These are phyloP conservation scores for Wickerhamomyces sydowiorum DNA, from an alignment of 805 yeast genomes.

Conservation along the genomic window DNA sequence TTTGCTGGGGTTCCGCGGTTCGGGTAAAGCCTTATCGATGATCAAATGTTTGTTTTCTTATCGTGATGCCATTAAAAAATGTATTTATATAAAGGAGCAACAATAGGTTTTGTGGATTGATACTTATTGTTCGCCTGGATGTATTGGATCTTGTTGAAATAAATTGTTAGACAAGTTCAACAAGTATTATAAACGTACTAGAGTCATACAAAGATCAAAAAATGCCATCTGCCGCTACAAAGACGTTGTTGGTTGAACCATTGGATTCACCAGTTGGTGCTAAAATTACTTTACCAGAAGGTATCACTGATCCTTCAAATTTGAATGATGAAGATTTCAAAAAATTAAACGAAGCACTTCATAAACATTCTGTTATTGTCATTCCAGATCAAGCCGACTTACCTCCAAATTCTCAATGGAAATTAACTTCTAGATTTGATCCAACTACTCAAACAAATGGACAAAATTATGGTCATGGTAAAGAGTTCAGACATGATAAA, in stretches of 20 bases:
- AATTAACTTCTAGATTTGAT: conserved; percentile 72
- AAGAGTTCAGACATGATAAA: conserved; percentile 58
- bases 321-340: conserved; percentile 63
- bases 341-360: conserved; percentile 55
- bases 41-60: too few relatives aligned
- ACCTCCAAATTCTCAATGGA: conserved; percentile 69
- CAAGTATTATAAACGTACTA: too few relatives aligned
- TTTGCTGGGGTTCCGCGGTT: too few relatives aligned
- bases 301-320: conserved; percentile 68
- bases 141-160: too few relatives aligned
- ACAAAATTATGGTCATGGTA: conserved; percentile 80
- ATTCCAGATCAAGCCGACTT: conserved; percentile 68
- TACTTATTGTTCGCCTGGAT: too few relatives aligned
- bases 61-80: too few relatives aligned
- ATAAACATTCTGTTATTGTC: conserved; percentile 64
- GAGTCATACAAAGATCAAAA: too few relatives aligned
- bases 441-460: conserved; percentile 47
- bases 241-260: neutral
- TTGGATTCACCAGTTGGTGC: conserved; percentile 62
- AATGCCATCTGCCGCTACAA: neutral
- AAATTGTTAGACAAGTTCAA: too few relatives aligned
- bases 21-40: too few relatives aligned
- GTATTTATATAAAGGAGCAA: too few relatives aligned
- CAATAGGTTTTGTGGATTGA: too few relatives aligned
- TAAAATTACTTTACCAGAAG: conserved; percentile 53